These are phyloP conservation scores for Fomitopsis palustris DNA, from an alignment of 1,284 basidiomycete genomes.

Conservation along the genomic window DNA sequence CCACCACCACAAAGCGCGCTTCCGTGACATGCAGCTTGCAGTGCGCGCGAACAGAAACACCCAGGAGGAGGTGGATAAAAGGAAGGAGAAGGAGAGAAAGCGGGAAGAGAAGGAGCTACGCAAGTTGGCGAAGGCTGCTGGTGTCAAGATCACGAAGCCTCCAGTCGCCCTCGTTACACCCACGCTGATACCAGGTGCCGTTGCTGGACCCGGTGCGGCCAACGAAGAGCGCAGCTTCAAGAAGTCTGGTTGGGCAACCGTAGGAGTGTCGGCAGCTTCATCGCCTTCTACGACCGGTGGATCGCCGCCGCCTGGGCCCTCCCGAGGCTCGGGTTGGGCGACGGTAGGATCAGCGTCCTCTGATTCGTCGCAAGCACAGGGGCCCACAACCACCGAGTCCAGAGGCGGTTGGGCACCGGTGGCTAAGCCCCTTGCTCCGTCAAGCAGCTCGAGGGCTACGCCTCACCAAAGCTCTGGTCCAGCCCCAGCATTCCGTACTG, in stretches of 20 bases:
- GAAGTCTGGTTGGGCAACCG: slow-evolving; percentile 58
- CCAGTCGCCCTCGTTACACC: slow-evolving; percentile 14
- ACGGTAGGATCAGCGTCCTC: slow-evolving; percentile 2
- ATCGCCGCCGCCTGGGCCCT: slow-evolving; percentile 13
- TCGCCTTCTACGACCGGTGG: slow-evolving; percentile 2
- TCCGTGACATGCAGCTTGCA: slow-evolving; percentile 71
- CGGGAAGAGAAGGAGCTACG: slow-evolving; percentile 78
- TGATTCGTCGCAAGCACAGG: background rate
- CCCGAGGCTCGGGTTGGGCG: slow-evolving; percentile 35
- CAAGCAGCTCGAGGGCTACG: slow-evolving; percentile 6
- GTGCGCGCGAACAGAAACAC: slow-evolving; percentile 46
- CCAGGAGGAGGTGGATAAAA: slow-evolving; percentile 61
- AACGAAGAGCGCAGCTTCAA: slow-evolving; percentile 36
- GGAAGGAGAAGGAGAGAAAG: slow-evolving; percentile 79
- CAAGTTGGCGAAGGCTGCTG: slow-evolving; percentile 74
- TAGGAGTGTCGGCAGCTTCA: slow-evolving; percentile 11
- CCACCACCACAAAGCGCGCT: slow-evolving; percentile 77
- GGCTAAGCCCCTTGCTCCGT: background rate
- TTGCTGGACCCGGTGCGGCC: slow-evolving; percentile 20
- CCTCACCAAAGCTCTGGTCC: slow-evolving; percentile 16
- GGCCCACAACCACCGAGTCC: background rate
- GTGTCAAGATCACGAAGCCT: slow-evolving; percentile 65
- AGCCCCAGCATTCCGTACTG: slow-evolving; percentile 48
- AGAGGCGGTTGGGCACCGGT: slow-evolving; percentile 2
- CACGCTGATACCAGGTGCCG: slow-evolving; percentile 21